Evolutionary conservation across 495 filamentous ascomycete species (phyloP).

Genomic region (Mycothermus thermophilus): DNA sequence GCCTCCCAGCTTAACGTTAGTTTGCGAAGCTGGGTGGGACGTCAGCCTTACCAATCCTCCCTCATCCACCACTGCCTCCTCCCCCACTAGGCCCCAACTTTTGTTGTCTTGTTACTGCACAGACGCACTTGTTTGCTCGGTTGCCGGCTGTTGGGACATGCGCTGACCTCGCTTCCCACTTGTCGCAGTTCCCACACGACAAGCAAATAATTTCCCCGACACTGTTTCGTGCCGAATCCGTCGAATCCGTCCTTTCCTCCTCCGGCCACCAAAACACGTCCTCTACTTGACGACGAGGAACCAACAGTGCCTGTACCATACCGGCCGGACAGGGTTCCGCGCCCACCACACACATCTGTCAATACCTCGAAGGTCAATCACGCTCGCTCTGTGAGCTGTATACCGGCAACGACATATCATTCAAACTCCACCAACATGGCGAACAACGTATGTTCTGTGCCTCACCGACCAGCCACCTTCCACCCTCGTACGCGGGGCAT

Average conservation of each 20-base stretch:
- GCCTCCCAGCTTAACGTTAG: background rate
- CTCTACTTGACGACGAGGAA: background rate
- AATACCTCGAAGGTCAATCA: background rate
- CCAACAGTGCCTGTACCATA: background rate
- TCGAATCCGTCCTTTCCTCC: background rate
- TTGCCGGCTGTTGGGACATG: constrained; percentile 5
- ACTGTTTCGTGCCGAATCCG: background rate
- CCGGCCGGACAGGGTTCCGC: constrained; percentile 7
- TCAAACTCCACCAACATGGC: constrained; percentile 10
- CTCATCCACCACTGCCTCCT: constrained; percentile 9
- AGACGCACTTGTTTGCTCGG: too few species aligned
- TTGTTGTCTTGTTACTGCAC: too few species aligned
- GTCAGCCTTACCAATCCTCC: constrained; percentile 24
- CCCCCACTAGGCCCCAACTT: too few species aligned
- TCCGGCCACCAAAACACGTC: constrained; percentile 1
- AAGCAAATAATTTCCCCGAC: constrained; percentile 3
- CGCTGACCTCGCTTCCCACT: constrained; percentile 8
- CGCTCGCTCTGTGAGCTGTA: background rate
- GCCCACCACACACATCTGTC: constrained; percentile 1
- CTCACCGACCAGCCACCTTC: constrained; percentile 2
- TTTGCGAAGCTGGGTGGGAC: constrained; percentile 2
- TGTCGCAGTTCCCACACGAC: background rate
- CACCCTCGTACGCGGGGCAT: background rate
- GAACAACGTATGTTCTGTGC: constrained; percentile 8
- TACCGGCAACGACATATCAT: constrained; percentile 4